Evolutionary conservation across 257 asterid genomes (phyloP).

Genomic region (Solanum infundibuliforme): DNA sequence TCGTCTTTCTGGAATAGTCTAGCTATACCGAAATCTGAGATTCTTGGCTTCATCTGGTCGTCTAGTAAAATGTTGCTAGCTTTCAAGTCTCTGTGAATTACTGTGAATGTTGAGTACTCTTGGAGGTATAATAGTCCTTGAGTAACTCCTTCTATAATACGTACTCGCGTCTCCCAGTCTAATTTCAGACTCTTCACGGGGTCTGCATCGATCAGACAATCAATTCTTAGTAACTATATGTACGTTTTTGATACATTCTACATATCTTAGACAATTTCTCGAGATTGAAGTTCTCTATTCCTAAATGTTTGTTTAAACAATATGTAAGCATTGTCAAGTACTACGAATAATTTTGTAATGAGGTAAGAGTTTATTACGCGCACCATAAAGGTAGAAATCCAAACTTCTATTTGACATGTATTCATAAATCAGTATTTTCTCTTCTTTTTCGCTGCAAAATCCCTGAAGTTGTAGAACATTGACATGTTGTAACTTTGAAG

Average conservation of each 20-base stretch:
- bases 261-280: not conserved
- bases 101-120: constrained; percentile 25
- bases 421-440: constrained; percentile 26
- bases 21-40: constrained; percentile 27
- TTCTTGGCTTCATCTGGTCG: constrained; percentile 19
- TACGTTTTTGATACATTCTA: not conserved
- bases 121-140: constrained; percentile 40
- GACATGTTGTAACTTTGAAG: constrained; percentile 28
- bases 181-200: constrained; percentile 7
- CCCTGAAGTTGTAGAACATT: constrained; percentile 20
- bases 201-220: constrained; percentile 7
- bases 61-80: constrained; percentile 26
- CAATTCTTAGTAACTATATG: too few species aligned
- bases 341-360: not conserved
- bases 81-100: constrained; percentile 31
- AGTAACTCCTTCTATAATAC: constrained; percentile 28
- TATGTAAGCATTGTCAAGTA: not conserved
- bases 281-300: not conserved
- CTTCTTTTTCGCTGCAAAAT: constrained; percentile 13
- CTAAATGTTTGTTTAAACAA: not conserved
- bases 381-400: constrained; percentile 21
- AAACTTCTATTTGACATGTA: constrained; percentile 24
- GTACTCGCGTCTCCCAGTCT: constrained; percentile 20
- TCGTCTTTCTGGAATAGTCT: constrained; percentile 20
- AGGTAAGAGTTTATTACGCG: not conserved